A percentile compares a stretch with the other conserved stretches of the same genome.
phyloP scores from a whole-genome alignment of 2,329 filamentous ascomycete genomes.

The Tolypocladium guangdongense region DNA sequence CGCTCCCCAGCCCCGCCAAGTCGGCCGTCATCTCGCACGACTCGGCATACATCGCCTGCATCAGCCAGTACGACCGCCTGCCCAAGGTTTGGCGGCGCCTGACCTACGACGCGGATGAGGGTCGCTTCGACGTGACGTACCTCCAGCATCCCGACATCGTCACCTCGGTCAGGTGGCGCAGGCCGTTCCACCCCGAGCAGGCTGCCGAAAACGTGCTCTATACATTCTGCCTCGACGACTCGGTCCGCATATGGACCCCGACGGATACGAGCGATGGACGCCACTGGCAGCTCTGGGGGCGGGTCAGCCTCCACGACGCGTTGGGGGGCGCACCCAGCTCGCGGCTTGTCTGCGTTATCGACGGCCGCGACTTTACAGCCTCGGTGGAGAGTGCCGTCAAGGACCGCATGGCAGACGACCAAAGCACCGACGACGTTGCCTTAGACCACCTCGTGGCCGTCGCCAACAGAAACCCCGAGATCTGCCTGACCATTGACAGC shows the following conservation, averaged over 20 bases:
- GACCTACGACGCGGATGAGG: conserved; percentile 71
- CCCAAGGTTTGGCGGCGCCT: conserved; percentile 90
- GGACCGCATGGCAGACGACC: conserved; percentile 38
- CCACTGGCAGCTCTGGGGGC: conserved; percentile 67
- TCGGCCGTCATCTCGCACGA: conserved; percentile 76
- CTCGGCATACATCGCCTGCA: conserved; percentile 74
- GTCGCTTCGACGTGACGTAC: conserved; percentile 84
- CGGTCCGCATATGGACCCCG: conserved; percentile 73
- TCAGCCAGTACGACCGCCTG: conserved; percentile 66
- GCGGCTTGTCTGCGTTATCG: conserved; percentile 60
- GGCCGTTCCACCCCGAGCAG: conserved; percentile 65
- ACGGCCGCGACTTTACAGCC: conserved; percentile 66
- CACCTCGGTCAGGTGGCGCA: conserved; percentile 79
- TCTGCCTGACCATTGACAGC: conserved; percentile 79
- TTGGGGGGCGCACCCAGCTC: conserved; percentile 37
- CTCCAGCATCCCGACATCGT: conserved; percentile 73
- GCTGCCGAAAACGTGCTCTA: conserved; percentile 80
- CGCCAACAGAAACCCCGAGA: conserved; percentile 74
- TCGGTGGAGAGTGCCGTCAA: conserved; percentile 70
- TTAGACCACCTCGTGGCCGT: conserved; percentile 79
- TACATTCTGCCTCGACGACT: conserved; percentile 72
- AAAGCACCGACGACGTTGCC: conserved; percentile 55
- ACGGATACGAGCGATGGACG: conserved; percentile 61
- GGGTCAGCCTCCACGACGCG: conserved; percentile 64
- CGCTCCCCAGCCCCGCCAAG: conserved; percentile 61